Percentiles rank a stretch among this genome's conserved stretches.
Conservation (phyloP, 257 asterid species). For the Salvia hispanica region DNA sequence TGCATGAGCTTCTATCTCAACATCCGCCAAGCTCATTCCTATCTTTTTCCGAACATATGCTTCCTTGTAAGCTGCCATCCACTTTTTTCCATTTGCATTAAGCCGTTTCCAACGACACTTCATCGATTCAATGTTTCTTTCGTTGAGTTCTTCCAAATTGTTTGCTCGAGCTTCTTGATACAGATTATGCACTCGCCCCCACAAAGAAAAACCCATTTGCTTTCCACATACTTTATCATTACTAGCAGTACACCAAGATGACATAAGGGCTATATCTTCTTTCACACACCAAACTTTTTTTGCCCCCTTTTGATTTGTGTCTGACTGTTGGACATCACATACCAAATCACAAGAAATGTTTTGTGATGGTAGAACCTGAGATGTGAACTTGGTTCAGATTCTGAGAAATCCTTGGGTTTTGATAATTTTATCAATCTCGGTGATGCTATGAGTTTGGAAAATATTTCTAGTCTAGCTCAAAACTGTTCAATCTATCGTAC, state of each 20-base stretch:
- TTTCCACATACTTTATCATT: background rate
- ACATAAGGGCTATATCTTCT: background rate
- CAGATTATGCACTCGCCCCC: background rate
- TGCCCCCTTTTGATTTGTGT: too few relatives aligned
- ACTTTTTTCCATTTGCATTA: background rate
- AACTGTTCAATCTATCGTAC: background rate
- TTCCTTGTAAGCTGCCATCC: constrained; percentile 13
- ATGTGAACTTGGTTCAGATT: too few relatives aligned
- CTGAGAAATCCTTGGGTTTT: too few relatives aligned
- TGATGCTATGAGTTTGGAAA: too few relatives aligned
- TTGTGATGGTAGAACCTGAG: too few relatives aligned
- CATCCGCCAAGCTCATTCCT: background rate
- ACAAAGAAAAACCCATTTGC: background rate
- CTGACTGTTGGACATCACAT: too few relatives aligned
- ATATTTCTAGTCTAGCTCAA: background rate
- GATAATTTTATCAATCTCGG: too few relatives aligned
- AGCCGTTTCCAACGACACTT: background rate
- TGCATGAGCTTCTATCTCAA: background rate
- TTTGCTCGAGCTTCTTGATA: constrained; percentile 2
- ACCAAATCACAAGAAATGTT: too few relatives aligned
- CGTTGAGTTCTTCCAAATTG: background rate
- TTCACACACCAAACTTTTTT: background rate
- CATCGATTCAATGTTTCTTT: background rate
- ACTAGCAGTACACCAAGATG: background rate
- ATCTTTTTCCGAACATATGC: constrained; percentile 6